Evolutionary conservation across 2,329 filamentous ascomycete genomes (phyloP).

Genomic region (Arthrobotrys iridis): DNA sequence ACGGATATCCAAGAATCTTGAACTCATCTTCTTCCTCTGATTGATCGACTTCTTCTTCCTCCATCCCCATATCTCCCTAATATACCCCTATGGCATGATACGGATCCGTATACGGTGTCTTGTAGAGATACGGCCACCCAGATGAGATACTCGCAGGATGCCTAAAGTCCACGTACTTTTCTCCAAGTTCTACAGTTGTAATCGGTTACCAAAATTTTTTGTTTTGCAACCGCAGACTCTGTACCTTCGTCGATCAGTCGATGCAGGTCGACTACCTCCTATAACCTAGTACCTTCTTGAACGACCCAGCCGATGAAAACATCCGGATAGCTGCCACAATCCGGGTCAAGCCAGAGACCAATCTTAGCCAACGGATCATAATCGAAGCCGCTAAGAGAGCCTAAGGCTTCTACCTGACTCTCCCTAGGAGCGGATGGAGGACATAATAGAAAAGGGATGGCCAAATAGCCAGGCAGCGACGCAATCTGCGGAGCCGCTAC

Average conservation of each 20-base stretch:
- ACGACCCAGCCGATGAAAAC: conserved; percentile 22
- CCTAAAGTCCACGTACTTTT: not conserved
- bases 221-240: not conserved
- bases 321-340: conserved; percentile 7
- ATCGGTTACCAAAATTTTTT: conserved; percentile 21
- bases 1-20: too few species aligned
- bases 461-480: too few species aligned
- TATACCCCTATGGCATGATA: conserved; percentile 8
- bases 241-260: not conserved
- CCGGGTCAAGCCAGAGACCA: not conserved
- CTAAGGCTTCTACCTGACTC: conserved; percentile 2
- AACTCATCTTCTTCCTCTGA: too few species aligned
- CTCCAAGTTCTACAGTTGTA: not conserved
- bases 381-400: conserved; percentile 10
- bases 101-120: not conserved
- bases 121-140: conserved; percentile 9
- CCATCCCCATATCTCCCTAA: not conserved
- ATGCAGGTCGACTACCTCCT: conserved; percentile 25
- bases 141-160: not conserved
- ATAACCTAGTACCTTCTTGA: not conserved
- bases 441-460: not conserved
- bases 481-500: too few species aligned
- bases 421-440: not conserved
- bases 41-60: too few species aligned
- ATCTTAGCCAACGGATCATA: not conserved